Base-by-base conservation (phyloP, 2,329 filamentous ascomycete genomes). In the Aureobasidium melanogenum region DNA sequence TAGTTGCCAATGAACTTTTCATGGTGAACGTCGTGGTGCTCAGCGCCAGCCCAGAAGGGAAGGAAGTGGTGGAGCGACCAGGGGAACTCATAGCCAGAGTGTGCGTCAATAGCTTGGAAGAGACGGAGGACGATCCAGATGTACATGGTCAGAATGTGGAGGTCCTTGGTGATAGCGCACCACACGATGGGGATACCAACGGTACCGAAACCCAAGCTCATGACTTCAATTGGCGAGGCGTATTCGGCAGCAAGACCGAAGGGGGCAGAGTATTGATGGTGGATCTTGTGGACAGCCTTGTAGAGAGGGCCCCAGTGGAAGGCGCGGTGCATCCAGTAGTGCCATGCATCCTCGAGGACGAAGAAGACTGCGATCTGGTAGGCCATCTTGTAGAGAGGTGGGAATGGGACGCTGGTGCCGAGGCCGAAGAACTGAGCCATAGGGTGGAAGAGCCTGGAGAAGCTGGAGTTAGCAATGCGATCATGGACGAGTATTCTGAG, bases 1-100 rank as follows among this genome's bases (percentile, higher is more conserved):
- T 97, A 99, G 81, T 99, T 99, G 69, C 94, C 94, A 66, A 99
- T 91, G 79, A 99, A 99, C 74, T 91, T 91, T 81, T 99, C 94
- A 79, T 99, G 94, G 79, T 99, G 94, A 47, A 91, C 80, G 72
- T 99, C 94, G 79, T 99, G 94, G 79, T 97, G 93, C 69, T 96
- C 87, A 60, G 94, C 94, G 64, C 94, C 94, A 60, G 93, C 93
- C 94, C 94, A 99, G 84, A 99, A 92, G 38, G 94, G 94, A 56
- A 99, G 79, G 81, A 97, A 89, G 76, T 97, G 90, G 76, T 92
- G 91, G 77, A 99, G 79, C 71, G 88, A 93, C 91, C 92, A 99
- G 64, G 94, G 94, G 78, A 99, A 97, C 73, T 99, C 94, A 76
- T 97, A 99, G 66, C 94, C 94, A 70, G 88, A 94, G 81, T 99